These are phyloP conservation scores for Scheffersomyces lignosus DNA, from an alignment of 805 yeast species.

Conservation along the genomic window DNA sequence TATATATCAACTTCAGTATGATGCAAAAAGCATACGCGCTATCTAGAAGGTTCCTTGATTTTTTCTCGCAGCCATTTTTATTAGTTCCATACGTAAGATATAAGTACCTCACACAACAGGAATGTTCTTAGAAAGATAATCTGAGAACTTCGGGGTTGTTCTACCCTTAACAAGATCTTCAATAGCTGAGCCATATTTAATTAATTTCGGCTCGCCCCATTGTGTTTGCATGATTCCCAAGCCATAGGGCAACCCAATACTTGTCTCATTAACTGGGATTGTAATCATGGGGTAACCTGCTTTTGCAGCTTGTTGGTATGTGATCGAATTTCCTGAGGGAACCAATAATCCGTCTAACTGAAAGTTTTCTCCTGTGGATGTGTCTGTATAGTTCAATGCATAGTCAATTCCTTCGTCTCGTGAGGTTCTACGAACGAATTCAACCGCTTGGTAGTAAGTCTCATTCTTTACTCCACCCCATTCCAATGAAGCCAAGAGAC, in stretches of 20 bases:
- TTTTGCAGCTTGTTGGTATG: conserved; percentile 28
- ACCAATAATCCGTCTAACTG: conserved; percentile 14
- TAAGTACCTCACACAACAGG: conserved; percentile 18
- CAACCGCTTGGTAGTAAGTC: conserved; percentile 27
- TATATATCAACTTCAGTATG: too few relatives aligned
- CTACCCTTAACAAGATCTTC: conserved; percentile 20
- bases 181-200: conserved; percentile 26
- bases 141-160: conserved; percentile 18
- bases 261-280: conserved; percentile 19
- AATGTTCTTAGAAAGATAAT: conserved; percentile 21
- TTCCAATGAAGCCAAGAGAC: conserved; percentile 22
- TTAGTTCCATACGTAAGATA: too few relatives aligned
- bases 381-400: conserved; percentile 25
- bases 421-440: conserved; percentile 24
- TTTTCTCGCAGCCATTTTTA: too few relatives aligned
- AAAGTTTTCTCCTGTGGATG: conserved; percentile 20
- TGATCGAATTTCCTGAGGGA: conserved; percentile 15
- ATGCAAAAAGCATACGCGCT: too few relatives aligned
- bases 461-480: conserved; percentile 24
- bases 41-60: too few relatives aligned
- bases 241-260: conserved; percentile 24
- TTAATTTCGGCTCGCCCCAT: conserved; percentile 24
- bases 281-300: conserved; percentile 29
- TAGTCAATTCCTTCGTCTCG: conserved; percentile 29
- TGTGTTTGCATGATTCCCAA: conserved; percentile 27